Percentiles rank a stretch among this genome's conserved stretches.
Conservation (phyloP, 1,284 basidiomycete genomes). For the Sporisorium graminicola region DNA sequence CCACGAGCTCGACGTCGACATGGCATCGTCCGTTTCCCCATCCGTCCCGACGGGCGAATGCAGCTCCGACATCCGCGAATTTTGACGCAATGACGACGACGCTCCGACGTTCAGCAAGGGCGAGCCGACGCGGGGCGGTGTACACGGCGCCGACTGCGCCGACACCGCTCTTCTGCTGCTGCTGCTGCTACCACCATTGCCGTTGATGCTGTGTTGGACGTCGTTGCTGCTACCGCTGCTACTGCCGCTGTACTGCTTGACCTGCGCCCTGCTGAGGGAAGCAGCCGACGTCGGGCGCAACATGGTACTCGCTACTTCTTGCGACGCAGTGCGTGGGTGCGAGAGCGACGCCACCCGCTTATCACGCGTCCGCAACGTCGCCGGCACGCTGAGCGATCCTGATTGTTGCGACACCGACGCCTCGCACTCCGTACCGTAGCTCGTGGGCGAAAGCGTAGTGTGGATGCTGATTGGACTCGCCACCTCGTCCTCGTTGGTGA, state of each 20-base stretch:
- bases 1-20: slow-evolving; percentile 41
- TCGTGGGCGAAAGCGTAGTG: slow-evolving; percentile 13
- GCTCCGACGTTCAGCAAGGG: too few relatives aligned
- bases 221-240: neutral
- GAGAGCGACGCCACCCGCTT: slow-evolving; percentile 51
- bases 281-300: slow-evolving; percentile 32
- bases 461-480: slow-evolving; percentile 9
- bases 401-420: neutral
- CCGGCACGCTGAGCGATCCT: slow-evolving; percentile 25
- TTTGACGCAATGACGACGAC: neutral
- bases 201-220: too few relatives aligned
- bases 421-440: slow-evolving; percentile 4
- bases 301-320: neutral
- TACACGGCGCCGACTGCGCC: slow-evolving; percentile 46
- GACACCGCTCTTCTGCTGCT: slow-evolving; percentile 14
- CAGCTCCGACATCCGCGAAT: slow-evolving; percentile 1
- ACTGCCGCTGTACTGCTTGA: neutral
- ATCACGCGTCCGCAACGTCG: slow-evolving; percentile 30
- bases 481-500: slow-evolving; percentile 28
- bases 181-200: too few relatives aligned
- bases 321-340: slow-evolving; percentile 9
- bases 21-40: slow-evolving; percentile 21
- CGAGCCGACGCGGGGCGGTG: slow-evolving; percentile 43
- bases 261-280: neutral
- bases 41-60: neutral